Evolutionary conservation across 164 flowering plant species (phyloP), one percentile per base, ranked within the genome.

Genomic region (Litsea cubeba): DNA sequence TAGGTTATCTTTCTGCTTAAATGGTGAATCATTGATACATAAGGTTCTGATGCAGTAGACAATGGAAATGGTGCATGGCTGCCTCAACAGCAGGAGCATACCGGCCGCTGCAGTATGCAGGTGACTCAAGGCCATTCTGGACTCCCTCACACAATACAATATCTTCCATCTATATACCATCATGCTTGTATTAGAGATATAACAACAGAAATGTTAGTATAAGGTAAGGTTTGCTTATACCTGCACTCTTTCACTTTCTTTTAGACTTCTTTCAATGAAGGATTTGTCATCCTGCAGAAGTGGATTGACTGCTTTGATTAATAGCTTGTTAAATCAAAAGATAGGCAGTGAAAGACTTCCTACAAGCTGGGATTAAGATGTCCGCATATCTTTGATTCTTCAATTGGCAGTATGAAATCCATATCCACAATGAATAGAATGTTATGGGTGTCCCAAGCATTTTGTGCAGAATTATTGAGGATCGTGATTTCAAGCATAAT

Each of bases 41-140:
- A 58, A 76, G 71, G 57, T 60, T 76, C n/a, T 76, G 40, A 28
- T 72, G 71, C 22, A 76, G 78, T 22, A 71, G 54, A 40, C 78
- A 69, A 77, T 95, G 98, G 73, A 95, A 95, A 82, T 93, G 97
- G 71, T 91, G 91, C 95, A 95, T 93, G 62, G 97, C 88, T 68
- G 81, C 82, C 83, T 95, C 99, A 14, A 92, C 87, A 2, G 81
- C 63, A 1, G 97, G 94, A 60, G 92, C 95, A 78, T 92, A 92
- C 73, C 98, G 83, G 58, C 97, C 97, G 65, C 78, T 68, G 71
- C 71, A 65, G 72, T 89, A 94, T 49, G 97, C 94, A 10, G 93
- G 94, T 30, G 97, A 90, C 78, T 95, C 97, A 0, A 95, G 88
- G 30, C 98, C 97, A 77, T 76, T 87, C 68, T 93, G 97, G 68